Conservation (phyloP, 2,329 filamentous ascomycete genomes). For the Fusarium tricinctum region DNA sequence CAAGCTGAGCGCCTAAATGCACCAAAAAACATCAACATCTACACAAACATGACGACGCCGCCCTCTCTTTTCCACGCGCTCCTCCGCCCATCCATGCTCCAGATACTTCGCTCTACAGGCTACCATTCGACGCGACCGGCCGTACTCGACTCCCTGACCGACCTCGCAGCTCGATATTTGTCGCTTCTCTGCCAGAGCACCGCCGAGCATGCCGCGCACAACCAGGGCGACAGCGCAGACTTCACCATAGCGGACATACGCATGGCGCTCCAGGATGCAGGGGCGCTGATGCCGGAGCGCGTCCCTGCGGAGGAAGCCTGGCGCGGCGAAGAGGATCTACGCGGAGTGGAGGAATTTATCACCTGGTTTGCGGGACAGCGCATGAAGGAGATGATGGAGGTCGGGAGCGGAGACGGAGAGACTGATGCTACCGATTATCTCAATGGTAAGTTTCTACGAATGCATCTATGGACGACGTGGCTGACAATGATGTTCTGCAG, state of each 20-base stretch:
- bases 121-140: constrained; percentile 86
- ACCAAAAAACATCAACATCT: background rate
- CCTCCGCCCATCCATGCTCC: constrained; percentile 86
- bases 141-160: constrained; percentile 88
- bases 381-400: constrained; percentile 84
- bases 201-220: constrained; percentile 77
- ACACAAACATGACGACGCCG: constrained; percentile 61
- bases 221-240: constrained; percentile 69
- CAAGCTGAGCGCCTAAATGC: constrained; percentile 8
- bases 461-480: background rate
- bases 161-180: constrained; percentile 87
- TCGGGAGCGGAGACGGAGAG: constrained; percentile 79
- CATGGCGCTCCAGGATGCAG: constrained; percentile 86
- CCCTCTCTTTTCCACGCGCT: constrained; percentile 77
- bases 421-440: constrained; percentile 78
- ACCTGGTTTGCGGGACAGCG: constrained; percentile 81
- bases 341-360: constrained; percentile 83
- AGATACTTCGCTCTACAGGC: constrained; percentile 91
- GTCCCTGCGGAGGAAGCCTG: constrained; percentile 77
- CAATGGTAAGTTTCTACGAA: constrained; percentile 63
- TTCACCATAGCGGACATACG: constrained; percentile 79
- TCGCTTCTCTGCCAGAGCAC: constrained; percentile 79
- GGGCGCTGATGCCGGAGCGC: constrained; percentile 78
- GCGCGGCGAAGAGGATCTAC: constrained; percentile 79
- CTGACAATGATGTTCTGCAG: constrained; percentile 63